Evolutionary conservation across 106 monocot species (phyloP).

Genomic region (Ottelia alismoides): DNA sequence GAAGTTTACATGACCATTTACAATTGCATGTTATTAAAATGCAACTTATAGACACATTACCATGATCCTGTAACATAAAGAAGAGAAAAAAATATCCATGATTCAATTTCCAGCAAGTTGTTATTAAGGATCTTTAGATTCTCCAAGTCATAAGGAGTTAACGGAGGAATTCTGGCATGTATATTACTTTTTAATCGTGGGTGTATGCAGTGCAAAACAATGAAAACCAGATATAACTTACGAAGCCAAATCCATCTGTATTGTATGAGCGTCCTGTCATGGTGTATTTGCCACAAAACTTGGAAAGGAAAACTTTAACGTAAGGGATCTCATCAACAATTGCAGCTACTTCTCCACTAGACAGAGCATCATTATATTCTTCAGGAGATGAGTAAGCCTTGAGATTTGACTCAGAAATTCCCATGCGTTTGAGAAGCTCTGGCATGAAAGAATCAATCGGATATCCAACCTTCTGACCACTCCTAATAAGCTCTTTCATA

Average conservation of each 20-base stretch:
- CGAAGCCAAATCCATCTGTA: constrained; percentile 80
- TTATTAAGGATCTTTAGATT: too few species aligned
- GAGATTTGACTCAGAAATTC: constrained; percentile 23
- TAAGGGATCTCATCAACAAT: constrained; percentile 79
- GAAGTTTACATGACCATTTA: too few species aligned
- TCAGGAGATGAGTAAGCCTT: constrained; percentile 30
- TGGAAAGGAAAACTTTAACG: constrained; percentile 51
- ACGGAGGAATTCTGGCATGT: background rate
- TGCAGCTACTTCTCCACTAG: constrained; percentile 40
- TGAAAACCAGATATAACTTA: too few species aligned
- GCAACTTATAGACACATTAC: background rate
- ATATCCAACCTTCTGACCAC: constrained; percentile 21
- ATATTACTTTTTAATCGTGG: background rate
- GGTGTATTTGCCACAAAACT: constrained; percentile 35
- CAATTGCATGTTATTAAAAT: too few species aligned
- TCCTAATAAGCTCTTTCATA: constrained; percentile 13
- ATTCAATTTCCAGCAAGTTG: too few species aligned
- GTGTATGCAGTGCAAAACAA: background rate
- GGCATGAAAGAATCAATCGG: constrained; percentile 48
- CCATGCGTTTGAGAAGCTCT: constrained; percentile 24
- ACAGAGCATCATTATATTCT: constrained; percentile 40
- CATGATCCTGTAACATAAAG: background rate
- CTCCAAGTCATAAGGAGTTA: background rate
- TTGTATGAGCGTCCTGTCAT: constrained; percentile 61
- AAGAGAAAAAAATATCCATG: background rate